Percentiles rank a stretch among this genome's conserved stretches.
Conservation (phyloP, 768 basidiomycete species). For the Pleurotus eryngii region DNA sequence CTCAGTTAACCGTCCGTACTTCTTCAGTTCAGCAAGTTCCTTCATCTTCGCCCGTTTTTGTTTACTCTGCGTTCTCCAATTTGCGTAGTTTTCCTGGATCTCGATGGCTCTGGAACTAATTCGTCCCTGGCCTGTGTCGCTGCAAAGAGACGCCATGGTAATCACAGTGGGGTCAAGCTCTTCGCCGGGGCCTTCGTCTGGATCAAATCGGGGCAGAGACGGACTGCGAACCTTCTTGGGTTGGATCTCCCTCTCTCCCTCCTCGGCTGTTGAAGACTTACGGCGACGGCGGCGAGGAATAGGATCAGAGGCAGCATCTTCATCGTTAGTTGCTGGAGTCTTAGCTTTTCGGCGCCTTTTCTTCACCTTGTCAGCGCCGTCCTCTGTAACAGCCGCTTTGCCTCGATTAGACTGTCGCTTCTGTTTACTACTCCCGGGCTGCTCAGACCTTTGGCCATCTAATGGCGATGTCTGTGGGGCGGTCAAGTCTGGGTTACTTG, state of each 20-base stretch:
- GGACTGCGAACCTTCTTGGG: conserved; percentile 42
- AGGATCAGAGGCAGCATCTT: too few species aligned
- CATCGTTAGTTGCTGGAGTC: too few species aligned
- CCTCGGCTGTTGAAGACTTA: neutral
- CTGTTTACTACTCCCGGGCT: neutral
- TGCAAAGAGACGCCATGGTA: conserved; percentile 81
- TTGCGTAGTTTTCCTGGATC: conserved; percentile 65
- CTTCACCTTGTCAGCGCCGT: neutral
- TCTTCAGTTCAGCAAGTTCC: conserved; percentile 65
- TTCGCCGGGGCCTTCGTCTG: conserved; percentile 64
- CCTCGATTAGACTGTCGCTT: neutral
- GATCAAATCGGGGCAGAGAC: conserved; percentile 54
- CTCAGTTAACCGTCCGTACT: conserved; percentile 63
- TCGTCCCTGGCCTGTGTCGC: conserved; percentile 75
- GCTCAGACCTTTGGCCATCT: neutral
- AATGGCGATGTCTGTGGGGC: neutral
- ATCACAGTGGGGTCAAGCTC: conserved; percentile 77
- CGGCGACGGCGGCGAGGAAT: neutral
- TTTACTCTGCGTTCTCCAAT: conserved; percentile 67
- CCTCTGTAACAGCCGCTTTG: neutral
- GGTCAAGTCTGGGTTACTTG: neutral
- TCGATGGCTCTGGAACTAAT: conserved; percentile 75
- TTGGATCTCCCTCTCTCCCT: conserved; percentile 21
- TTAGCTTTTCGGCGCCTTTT: neutral
- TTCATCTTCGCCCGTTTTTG: conserved; percentile 67